Conservation (phyloP, 371 early-diverging fungal species). For the Capillidium heterosporum region DNA sequence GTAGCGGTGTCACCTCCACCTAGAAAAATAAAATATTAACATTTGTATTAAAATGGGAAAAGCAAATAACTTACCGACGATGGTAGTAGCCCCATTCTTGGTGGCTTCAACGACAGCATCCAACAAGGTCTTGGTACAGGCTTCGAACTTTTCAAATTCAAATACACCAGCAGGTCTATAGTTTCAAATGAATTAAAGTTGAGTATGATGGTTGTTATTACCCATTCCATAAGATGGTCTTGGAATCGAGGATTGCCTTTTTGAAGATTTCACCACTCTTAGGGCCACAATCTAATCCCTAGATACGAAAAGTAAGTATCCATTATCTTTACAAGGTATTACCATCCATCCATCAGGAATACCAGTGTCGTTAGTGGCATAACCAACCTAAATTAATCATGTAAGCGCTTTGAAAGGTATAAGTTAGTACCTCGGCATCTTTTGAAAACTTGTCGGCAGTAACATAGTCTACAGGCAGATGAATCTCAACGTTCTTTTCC, state of each 20-base stretch:
- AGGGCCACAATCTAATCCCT: slow-evolving; percentile 87
- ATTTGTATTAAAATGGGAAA: background rate
- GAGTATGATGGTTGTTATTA: slow-evolving; percentile 5
- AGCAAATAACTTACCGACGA: slow-evolving; percentile 18
- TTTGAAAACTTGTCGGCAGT: slow-evolving; percentile 73
- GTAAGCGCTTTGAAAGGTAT: slow-evolving; percentile 1
- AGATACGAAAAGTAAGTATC: background rate
- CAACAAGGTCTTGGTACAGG: slow-evolving; percentile 72
- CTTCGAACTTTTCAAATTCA: slow-evolving; percentile 86
- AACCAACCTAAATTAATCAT: slow-evolving; percentile 25
- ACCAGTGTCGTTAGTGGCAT: slow-evolving; percentile 74
- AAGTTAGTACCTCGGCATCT: slow-evolving; percentile 31
- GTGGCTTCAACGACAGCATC: slow-evolving; percentile 78
- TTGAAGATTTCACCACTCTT: slow-evolving; percentile 58
- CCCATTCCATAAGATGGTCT: slow-evolving; percentile 98
- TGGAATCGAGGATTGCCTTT: slow-evolving; percentile 50
- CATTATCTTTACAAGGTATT: background rate
- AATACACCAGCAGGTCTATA: slow-evolving; percentile 85
- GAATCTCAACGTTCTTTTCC: slow-evolving; percentile 67
- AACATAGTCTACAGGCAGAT: slow-evolving; percentile 82
- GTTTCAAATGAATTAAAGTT: background rate
- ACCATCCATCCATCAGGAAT: slow-evolving; percentile 76
- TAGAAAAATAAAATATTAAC: slow-evolving; percentile 15
- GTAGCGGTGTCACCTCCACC: slow-evolving; percentile 98
- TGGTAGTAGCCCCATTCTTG: slow-evolving; percentile 45